A percentile compares a stretch with the other conserved stretches of the same genome.
Evolutionary conservation across 805 yeast genomes (phyloP).

Genomic region (Crinitomyces ghanaensis): DNA sequence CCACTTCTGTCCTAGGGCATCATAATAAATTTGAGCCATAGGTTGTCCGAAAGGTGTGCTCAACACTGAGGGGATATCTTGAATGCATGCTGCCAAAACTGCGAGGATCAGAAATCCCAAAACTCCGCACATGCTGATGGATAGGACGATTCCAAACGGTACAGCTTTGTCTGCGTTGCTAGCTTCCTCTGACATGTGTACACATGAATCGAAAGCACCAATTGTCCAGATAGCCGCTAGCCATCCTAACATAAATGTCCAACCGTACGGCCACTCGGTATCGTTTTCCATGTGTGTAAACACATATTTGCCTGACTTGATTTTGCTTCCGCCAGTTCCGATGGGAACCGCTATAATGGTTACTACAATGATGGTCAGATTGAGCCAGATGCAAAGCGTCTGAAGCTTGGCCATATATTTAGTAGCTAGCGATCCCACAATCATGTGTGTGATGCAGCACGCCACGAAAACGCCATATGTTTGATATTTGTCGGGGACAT

Average conservation of each 20-base stretch:
- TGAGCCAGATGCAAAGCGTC: constrained; percentile 43
- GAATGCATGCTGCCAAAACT: constrained; percentile 43
- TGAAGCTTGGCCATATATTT: constrained; percentile 47
- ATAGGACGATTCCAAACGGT: constrained; percentile 52
- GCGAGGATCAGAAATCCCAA: constrained; percentile 48
- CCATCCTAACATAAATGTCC: constrained; percentile 43
- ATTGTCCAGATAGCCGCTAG: constrained; percentile 69
- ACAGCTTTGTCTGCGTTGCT: constrained; percentile 49
- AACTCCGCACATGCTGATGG: constrained; percentile 45
- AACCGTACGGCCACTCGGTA: constrained; percentile 49
- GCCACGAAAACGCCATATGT: constrained; percentile 59
- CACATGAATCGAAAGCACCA: constrained; percentile 61
- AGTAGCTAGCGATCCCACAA: constrained; percentile 46
- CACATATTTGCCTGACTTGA: constrained; percentile 42
- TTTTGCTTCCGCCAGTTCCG: constrained; percentile 12
- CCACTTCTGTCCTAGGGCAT: constrained; percentile 53
- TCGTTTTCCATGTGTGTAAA: constrained; percentile 42
- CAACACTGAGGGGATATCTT: constrained; percentile 33
- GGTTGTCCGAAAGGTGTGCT: constrained; percentile 43
- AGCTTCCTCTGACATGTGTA: constrained; percentile 66
- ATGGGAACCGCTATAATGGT: constrained; percentile 20
- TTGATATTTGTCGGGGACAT: constrained; percentile 40
- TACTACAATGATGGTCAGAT: constrained; percentile 40
- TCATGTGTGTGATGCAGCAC: constrained; percentile 40
- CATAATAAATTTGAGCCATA: constrained; percentile 52